Base-by-base conservation (phyloP, 352 stramenopile genomes). In the Globisporangium spiculum region DNA sequence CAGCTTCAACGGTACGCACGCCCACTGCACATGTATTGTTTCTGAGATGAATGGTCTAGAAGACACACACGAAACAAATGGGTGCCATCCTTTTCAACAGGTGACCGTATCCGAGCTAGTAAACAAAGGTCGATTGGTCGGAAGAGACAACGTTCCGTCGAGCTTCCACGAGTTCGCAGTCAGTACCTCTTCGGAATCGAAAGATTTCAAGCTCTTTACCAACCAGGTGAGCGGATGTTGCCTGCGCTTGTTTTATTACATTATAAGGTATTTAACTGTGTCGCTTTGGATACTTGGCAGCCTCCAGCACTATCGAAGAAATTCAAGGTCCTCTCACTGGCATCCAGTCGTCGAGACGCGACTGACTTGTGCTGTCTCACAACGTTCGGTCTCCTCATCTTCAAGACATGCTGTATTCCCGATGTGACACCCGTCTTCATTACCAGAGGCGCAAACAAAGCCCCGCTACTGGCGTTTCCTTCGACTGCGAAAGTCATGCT, bases 141-240 rank as follows among this genome's bases (percentile, higher is more conserved):
- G 73, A 9, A 79, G 79, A 38, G 82, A 90, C 65, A 92, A 82
- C 32, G 68, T 83, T 7, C 75, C 79, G 8, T 79, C 82, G 0
- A 88, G 76, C 44, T 88, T 83, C 63, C 73, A 78, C 14, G 84
- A 93, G 73, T 86, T 89, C 68, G 69, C 68, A 34, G 71, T 79
- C 18, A 66, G 60, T 14, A 77, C 70, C 22, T 77, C 72, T 1
- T 74, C 80, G 27, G 83, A 93, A 56, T 88, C 83, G 9, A 71
- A 68, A 32, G 84, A 93, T 50, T 62, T 90, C 14, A 69, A 75
- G 60, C 44, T 24, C 10, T 77, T 79, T 22, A 46, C 78, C 38
- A 74, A 55, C 41, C 68, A 67, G 65, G 79, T 88, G 71, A 24
- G 20, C 54, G 4, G 14, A n/a, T 24, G 26, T 12, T 30, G 26